A percentile compares a stretch with the other conserved stretches of the same genome.
Conservation (phyloP, 768 basidiomycete genomes). For the Trametes cinnabarina region DNA sequence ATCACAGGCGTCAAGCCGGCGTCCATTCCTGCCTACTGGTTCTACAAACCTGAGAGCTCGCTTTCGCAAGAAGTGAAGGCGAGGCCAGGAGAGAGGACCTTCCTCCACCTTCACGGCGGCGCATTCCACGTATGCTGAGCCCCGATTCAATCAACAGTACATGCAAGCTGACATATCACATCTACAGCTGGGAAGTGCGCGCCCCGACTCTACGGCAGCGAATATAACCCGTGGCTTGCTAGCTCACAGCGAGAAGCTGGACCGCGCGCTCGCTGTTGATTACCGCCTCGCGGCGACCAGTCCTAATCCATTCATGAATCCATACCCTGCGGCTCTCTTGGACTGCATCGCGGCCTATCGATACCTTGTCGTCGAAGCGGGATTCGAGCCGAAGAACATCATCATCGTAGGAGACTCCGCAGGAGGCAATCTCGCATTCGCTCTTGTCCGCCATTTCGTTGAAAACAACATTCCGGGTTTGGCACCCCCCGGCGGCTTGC, state of each 20-base stretch:
- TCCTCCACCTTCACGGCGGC: constrained; percentile 24
- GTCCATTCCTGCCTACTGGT: constrained; percentile 23
- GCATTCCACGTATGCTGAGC: constrained; percentile 7
- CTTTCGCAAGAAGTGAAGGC: constrained; percentile 20
- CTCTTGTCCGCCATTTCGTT: constrained; percentile 38
- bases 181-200: constrained; percentile 44
- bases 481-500: constrained; percentile 40
- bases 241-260: constrained; percentile 35
- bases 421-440: constrained; percentile 48
- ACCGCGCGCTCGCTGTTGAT: constrained; percentile 41
- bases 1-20: constrained; percentile 4
- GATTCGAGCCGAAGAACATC: constrained; percentile 43
- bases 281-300: constrained; percentile 41
- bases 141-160: not conserved
- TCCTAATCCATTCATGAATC: constrained; percentile 30
- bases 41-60: constrained; percentile 3
- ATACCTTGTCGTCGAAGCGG: constrained; percentile 45
- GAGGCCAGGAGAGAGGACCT: constrained; percentile 21
- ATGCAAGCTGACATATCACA: not conserved
- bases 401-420: constrained; percentile 54
- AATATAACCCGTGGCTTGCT: constrained; percentile 48
- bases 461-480: constrained; percentile 32
- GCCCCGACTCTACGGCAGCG: constrained; percentile 48
- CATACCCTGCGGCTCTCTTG: constrained; percentile 54
- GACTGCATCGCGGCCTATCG: constrained; percentile 51